Evolutionary conservation across 345 rosid genomes (phyloP).

Genomic region (Isatis tinctoria): DNA sequence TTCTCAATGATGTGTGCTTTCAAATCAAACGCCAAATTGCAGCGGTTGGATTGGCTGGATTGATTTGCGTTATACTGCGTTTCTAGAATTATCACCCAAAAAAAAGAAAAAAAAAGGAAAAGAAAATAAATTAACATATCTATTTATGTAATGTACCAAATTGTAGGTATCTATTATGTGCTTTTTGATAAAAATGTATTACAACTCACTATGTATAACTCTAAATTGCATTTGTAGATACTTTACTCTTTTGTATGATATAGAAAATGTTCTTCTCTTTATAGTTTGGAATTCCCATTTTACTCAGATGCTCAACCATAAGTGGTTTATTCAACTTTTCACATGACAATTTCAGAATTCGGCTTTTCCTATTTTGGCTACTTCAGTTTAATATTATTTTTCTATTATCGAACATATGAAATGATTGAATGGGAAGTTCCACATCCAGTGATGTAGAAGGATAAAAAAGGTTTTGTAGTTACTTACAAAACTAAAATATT

Average conservation of each 20-base stretch:
- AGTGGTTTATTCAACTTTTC: background rate
- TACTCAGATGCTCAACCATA: background rate
- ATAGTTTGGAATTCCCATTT: background rate
- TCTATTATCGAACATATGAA: background rate
- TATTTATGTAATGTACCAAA: background rate
- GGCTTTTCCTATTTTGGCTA: background rate
- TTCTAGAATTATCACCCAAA: background rate
- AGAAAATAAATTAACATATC: background rate
- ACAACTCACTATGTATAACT: background rate
- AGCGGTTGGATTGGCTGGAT: background rate
- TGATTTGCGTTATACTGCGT: background rate
- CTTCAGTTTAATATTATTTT: background rate
- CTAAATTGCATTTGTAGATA: constrained; percentile 7
- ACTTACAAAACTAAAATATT: background rate
- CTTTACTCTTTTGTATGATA: constrained; percentile 14
- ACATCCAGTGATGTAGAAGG: background rate
- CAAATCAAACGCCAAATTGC: constrained; percentile 1
- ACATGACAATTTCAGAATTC: background rate
- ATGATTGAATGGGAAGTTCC: constrained; percentile 16
- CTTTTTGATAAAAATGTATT: background rate
- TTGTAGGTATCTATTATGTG: constrained; percentile 7
- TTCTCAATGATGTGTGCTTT: background rate
- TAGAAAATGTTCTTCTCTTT: background rate
- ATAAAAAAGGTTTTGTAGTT: background rate
- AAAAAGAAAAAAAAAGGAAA: too few relatives aligned